Evolutionary conservation across 352 stramenopile species (phyloP).

Genomic region (Phytophthora hybrid): DNA sequence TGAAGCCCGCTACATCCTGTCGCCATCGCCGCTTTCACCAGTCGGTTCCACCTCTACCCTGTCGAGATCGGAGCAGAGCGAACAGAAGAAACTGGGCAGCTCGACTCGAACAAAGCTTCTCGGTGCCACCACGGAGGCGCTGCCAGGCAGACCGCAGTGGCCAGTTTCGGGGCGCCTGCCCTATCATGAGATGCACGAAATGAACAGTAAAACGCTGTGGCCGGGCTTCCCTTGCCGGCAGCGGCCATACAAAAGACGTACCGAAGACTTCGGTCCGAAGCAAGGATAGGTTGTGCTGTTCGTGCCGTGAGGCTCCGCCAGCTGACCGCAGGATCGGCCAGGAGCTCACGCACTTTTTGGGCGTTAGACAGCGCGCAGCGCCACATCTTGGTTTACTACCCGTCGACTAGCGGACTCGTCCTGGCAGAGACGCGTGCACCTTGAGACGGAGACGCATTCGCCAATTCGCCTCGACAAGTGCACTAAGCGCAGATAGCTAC

Average conservation of each 20-base stretch:
- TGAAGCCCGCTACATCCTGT: background rate
- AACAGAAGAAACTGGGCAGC: background rate
- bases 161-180: conserved; percentile 8
- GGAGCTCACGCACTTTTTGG: conserved; percentile 4
- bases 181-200: conserved; percentile 40
- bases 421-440: conserved; percentile 17
- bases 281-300: conserved; percentile 38
- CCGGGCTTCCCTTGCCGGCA: background rate
- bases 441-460: conserved; percentile 24
- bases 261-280: too few species aligned
- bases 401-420: conserved; percentile 12
- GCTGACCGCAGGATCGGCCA: conserved; percentile 21
- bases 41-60: background rate
- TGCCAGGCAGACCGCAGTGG: conserved; percentile 4
- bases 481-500: conserved; percentile 9
- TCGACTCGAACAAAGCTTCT: background rate
- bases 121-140: background rate
- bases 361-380: conserved; percentile 14
- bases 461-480: conserved; percentile 7
- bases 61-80: background rate
- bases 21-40: background rate
- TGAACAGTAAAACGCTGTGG: conserved; percentile 13
- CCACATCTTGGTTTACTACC: conserved; percentile 28
- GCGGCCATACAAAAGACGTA: background rate
- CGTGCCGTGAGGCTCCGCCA: conserved; percentile 25